A percentile compares a stretch with the other conserved stretches of the same genome.
These are phyloP conservation scores for Hortiboletus campestris DNA, from an alignment of 768 basidiomycete genomes.

Conservation along the genomic window DNA sequence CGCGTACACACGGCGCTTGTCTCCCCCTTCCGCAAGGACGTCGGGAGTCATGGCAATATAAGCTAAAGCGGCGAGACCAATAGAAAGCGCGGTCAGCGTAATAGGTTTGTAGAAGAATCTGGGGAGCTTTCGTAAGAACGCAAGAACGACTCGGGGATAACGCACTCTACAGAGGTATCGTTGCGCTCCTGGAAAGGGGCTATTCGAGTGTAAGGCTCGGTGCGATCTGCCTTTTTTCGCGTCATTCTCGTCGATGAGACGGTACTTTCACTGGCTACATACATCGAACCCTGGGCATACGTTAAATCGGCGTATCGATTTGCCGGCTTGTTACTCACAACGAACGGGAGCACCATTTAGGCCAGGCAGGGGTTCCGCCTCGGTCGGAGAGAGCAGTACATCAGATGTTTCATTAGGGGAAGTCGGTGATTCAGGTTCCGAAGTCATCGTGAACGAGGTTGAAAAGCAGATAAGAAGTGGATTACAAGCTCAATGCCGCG, in stretches of 20 bases:
- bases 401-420: slow-evolving; percentile 67
- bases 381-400: slow-evolving; percentile 42
- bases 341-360: slow-evolving; percentile 73
- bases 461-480: background rate
- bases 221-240: slow-evolving; percentile 66
- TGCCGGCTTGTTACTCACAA: slow-evolving; percentile 51
- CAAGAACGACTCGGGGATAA: background rate
- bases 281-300: slow-evolving; percentile 75
- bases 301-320: slow-evolving; percentile 6
- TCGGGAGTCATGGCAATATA: slow-evolving; percentile 84
- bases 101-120: slow-evolving; percentile 88
- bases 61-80: slow-evolving; percentile 65
- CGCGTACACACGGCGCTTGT: slow-evolving; percentile 77
- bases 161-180: slow-evolving; percentile 82
- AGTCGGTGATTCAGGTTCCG: slow-evolving; percentile 28
- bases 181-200: slow-evolving; percentile 79
- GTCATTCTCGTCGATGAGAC: slow-evolving; percentile 18
- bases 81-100: slow-evolving; percentile 70
- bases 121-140: slow-evolving; percentile 5
- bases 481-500: slow-evolving; percentile 1
- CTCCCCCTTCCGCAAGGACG: slow-evolving; percentile 78
- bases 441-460: slow-evolving; percentile 14
- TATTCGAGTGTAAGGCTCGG: slow-evolving; percentile 80
- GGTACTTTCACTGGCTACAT: slow-evolving; percentile 35
- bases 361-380: slow-evolving; percentile 70